phyloP scores from a whole-genome alignment of 768 basidiomycete species.

The Chlorophyllum brunneum region DNA sequence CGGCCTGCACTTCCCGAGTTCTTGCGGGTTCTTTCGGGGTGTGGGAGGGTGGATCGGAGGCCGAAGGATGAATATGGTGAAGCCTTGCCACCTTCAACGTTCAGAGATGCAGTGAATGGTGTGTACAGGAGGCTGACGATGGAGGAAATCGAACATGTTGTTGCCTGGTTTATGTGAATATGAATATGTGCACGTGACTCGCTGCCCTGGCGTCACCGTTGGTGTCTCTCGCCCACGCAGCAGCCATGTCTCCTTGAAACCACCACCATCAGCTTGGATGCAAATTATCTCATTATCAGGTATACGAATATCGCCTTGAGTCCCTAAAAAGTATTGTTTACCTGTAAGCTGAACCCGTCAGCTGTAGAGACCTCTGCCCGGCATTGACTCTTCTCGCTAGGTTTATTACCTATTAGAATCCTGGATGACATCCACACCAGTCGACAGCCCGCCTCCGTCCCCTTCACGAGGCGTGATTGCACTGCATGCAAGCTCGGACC shows the following conservation, averaged over 20 bases:
- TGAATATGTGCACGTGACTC: no score
- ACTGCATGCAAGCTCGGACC: slow-evolving; percentile 11
- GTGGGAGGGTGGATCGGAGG: slow-evolving; percentile 2
- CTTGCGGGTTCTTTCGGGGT: background rate
- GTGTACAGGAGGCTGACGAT: slow-evolving; percentile 4
- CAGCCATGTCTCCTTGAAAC: no score
- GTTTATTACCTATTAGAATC: background rate
- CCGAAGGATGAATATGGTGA: background rate
- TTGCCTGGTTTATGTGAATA: background rate
- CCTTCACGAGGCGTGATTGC: slow-evolving; percentile 13
- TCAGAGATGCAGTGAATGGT: slow-evolving; percentile 7
- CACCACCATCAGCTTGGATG: no score
- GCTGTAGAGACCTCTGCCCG: no score
- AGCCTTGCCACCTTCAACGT: slow-evolving; percentile 1
- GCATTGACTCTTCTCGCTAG: background rate
- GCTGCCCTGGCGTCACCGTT: no score
- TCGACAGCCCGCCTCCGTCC: slow-evolving; percentile 13
- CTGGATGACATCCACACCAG: background rate
- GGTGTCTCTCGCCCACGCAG: no score
- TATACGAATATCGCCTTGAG: no score
- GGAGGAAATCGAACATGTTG: background rate
- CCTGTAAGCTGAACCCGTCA: no score
- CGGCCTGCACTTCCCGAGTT: background rate
- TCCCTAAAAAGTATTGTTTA: no score
- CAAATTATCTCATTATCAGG: no score